A percentile compares a stretch with the other conserved stretches of the same genome.
These are phyloP conservation scores for Lunasporangiospora selenospora DNA, from an alignment of 192 early-diverging fungal genomes.

Conservation along the genomic window DNA sequence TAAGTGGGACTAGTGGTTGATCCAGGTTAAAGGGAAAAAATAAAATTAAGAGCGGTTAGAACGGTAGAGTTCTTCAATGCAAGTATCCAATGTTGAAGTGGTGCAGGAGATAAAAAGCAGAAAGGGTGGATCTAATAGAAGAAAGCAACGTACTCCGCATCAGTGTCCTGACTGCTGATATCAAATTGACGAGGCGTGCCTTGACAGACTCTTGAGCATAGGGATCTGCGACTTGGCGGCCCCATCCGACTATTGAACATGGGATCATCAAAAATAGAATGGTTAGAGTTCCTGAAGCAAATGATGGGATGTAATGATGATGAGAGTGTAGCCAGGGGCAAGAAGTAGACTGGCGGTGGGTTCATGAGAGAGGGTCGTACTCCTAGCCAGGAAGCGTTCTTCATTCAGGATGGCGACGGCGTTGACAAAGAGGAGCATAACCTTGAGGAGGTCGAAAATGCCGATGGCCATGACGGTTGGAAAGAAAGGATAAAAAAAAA, in stretches of 20 bases:
- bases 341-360: not conserved
- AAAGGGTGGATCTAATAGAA: not conserved
- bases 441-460: constrained; percentile 81
- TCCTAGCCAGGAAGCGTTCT: constrained; percentile 90
- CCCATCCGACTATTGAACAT: constrained; percentile 82
- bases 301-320: not conserved
- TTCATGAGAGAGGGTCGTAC: constrained; percentile 55
- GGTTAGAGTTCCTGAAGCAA: not conserved
- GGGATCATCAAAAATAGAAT: constrained; percentile 4
- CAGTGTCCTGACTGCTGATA: constrained; percentile 88
- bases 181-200: constrained; percentile 83
- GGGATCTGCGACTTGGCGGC: constrained; percentile 43
- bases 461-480: constrained; percentile 57
- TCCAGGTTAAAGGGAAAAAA: too few relatives aligned
- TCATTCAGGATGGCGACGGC: constrained; percentile 91
- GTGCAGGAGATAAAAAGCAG: too few relatives aligned
- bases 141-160: constrained; percentile 73
- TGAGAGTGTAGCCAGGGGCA: too few relatives aligned
- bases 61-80: too few relatives aligned
- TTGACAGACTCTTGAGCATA: constrained; percentile 74
- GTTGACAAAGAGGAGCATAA: constrained; percentile 84
- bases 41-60: too few relatives aligned
- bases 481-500: too few relatives aligned
- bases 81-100: too few relatives aligned
- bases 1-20: constrained; percentile 80